Percentiles rank a stretch among this genome's conserved stretches.
Evolutionary conservation across 768 basidiomycete species (phyloP).

Genomic region (Pleurotus pulmonarius): DNA sequence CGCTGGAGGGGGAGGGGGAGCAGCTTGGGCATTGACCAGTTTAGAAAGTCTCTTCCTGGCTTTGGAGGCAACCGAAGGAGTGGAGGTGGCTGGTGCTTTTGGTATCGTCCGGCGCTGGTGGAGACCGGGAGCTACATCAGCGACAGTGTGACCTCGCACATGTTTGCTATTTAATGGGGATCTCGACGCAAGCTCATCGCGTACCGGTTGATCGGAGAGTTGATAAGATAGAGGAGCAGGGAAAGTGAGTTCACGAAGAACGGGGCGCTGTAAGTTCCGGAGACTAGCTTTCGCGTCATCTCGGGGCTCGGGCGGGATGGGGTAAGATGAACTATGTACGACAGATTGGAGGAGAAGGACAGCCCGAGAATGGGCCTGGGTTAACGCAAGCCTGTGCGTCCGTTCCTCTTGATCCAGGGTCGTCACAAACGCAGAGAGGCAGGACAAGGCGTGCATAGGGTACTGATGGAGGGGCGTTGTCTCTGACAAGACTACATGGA

Average conservation of each 20-base stretch:
- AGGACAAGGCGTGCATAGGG: constrained; percentile 60
- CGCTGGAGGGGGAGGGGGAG: constrained; percentile 39
- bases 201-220: constrained; percentile 8
- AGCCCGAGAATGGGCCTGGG: constrained; percentile 69
- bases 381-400: constrained; percentile 38
- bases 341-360: constrained; percentile 72
- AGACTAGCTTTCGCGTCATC: constrained; percentile 33
- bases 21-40: background rate
- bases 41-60: constrained; percentile 2
- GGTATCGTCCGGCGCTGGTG: constrained; percentile 4
- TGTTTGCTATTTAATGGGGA: background rate
- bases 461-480: constrained; percentile 63
- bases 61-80: constrained; percentile 28
- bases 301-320: constrained; percentile 38
- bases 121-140: constrained; percentile 12
- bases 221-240: constrained; percentile 67
- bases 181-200: background rate
- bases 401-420: constrained; percentile 27
- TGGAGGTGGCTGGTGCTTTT: constrained; percentile 8
- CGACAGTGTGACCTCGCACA: background rate
- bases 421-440: constrained; percentile 37
- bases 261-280: constrained; percentile 23
- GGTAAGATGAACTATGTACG: constrained; percentile 55
- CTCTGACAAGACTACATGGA: constrained; percentile 57
- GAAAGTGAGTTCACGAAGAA: constrained; percentile 60